Evolutionary conservation across 352 stramenopile species (phyloP).

Genomic region (Elongisporangium prolatum): DNA sequence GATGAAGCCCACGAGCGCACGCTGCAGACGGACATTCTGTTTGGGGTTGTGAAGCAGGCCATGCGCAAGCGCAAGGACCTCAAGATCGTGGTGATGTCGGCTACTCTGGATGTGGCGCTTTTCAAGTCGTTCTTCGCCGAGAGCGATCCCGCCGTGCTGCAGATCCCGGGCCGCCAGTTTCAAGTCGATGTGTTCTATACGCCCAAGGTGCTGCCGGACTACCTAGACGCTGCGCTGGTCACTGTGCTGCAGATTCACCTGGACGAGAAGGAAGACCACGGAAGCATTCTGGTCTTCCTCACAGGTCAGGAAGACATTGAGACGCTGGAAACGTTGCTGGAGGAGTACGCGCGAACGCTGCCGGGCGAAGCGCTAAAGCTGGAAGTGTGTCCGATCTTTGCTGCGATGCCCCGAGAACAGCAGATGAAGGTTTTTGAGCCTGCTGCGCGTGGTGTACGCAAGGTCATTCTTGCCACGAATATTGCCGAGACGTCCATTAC

Average conservation of each 20-base stretch:
- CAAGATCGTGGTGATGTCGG: slow-evolving; percentile 98
- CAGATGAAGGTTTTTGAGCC: slow-evolving; percentile 94
- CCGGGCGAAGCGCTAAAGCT: slow-evolving; percentile 68
- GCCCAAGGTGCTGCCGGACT: slow-evolving; percentile 81
- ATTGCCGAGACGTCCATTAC: slow-evolving; percentile 98
- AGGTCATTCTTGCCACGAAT: slow-evolving; percentile 95
- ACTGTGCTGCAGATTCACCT: slow-evolving; percentile 90
- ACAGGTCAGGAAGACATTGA: slow-evolving; percentile 97
- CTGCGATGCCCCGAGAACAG: slow-evolving; percentile 91
- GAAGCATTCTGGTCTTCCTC: slow-evolving; percentile 94
- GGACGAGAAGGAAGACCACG: slow-evolving; percentile 61
- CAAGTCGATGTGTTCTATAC: slow-evolving; percentile 90
- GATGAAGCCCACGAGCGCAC: slow-evolving; percentile 88
- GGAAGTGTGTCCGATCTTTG: slow-evolving; percentile 94
- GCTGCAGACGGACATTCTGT: slow-evolving; percentile 89
- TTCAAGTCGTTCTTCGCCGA: slow-evolving; percentile 95
- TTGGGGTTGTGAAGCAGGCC: slow-evolving; percentile 83
- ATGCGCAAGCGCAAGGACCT: slow-evolving; percentile 80
- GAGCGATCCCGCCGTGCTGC: slow-evolving; percentile 70
- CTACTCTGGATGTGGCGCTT: slow-evolving; percentile 93
- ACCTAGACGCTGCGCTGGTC: slow-evolving; percentile 86
- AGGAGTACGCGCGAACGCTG: slow-evolving; percentile 78
- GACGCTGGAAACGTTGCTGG: slow-evolving; percentile 75
- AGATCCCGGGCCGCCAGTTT: slow-evolving; percentile 87
- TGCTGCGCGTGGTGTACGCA: slow-evolving; percentile 70